Conservation (phyloP, 371 early-diverging fungal genomes). For the Saksenaea vasiformis region DNA sequence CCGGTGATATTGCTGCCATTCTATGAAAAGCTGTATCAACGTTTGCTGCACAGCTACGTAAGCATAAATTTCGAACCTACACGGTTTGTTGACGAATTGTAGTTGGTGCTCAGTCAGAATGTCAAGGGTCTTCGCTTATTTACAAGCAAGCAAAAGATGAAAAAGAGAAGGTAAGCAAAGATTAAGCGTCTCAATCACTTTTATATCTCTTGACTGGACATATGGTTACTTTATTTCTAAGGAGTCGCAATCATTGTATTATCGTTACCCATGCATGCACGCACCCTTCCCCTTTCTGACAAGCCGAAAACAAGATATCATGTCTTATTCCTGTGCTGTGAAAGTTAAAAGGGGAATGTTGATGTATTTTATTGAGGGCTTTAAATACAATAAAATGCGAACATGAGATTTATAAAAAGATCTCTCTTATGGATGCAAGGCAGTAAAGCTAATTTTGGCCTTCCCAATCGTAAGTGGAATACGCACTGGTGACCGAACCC, state of each 20-base stretch:
- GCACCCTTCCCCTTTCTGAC: constrained; percentile 10
- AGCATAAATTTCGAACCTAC: not conserved
- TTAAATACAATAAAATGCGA: not conserved
- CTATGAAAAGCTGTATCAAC: not conserved
- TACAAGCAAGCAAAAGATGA: not conserved
- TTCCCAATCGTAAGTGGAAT: too few species aligned
- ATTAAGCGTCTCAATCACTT: not conserved
- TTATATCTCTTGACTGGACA: not conserved
- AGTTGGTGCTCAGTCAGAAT: not conserved
- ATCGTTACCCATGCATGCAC: constrained; percentile 4
- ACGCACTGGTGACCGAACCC: too few species aligned
- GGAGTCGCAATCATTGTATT: constrained; percentile 3
- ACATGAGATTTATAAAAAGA: not conserved
- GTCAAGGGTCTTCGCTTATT: not conserved
- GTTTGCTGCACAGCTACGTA: not conserved
- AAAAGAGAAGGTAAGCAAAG: not conserved
- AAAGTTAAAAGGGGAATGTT: not conserved
- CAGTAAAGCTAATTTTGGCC: too few species aligned
- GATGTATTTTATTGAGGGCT: too few species aligned
- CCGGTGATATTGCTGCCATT: not conserved
- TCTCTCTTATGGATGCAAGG: too few species aligned
- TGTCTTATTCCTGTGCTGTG: not conserved
- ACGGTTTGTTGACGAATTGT: not conserved
- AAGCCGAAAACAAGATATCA: not conserved
- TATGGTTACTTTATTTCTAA: not conserved